A percentile compares a stretch with the other conserved stretches of the same genome.
phyloP scores from a whole-genome alignment of 176 grass and related monocot species.

The Canna indica region DNA sequence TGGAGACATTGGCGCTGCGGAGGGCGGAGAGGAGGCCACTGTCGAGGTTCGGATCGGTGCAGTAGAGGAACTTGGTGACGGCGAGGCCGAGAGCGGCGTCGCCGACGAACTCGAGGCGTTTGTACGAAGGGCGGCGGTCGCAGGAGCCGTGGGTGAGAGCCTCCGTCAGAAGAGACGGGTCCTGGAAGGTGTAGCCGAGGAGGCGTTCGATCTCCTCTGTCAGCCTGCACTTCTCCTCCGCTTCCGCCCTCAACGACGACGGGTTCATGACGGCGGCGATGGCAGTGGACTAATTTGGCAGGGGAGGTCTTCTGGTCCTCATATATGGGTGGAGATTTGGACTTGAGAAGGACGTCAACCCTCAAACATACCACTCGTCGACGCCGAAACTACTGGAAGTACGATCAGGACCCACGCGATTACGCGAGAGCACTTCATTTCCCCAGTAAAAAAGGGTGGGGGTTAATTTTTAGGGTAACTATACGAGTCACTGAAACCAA shows the following conservation, averaged over 20 bases:
- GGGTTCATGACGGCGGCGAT: not conserved
- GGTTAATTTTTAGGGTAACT: no score
- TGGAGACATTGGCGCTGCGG: conserved; percentile 62
- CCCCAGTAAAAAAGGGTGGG: no score
- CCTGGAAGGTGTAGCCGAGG: conserved; percentile 44
- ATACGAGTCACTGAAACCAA: no score
- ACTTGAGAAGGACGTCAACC: no score
- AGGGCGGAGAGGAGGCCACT: conserved; percentile 48
- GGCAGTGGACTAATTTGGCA: no score
- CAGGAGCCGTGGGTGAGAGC: conserved; percentile 70
- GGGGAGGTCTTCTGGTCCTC: no score
- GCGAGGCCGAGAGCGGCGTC: conserved; percentile 54
- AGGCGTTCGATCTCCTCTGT: conserved; percentile 31
- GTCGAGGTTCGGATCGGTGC: conserved; percentile 33
- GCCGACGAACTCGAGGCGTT: conserved; percentile 76
- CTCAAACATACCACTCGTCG: no score
- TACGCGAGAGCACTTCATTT: no score
- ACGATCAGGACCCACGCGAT: no score
- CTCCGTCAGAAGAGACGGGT: conserved; percentile 44
- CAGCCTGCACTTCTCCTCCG: not conserved
- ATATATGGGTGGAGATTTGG: no score
- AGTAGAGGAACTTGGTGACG: conserved; percentile 43
- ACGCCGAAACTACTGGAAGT: no score
- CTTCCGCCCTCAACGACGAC: not conserved
- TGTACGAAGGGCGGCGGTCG: conserved; percentile 29